Evolutionary conservation across 768 basidiomycete species (phyloP).

Genomic region (Macrocybe gigantea): DNA sequence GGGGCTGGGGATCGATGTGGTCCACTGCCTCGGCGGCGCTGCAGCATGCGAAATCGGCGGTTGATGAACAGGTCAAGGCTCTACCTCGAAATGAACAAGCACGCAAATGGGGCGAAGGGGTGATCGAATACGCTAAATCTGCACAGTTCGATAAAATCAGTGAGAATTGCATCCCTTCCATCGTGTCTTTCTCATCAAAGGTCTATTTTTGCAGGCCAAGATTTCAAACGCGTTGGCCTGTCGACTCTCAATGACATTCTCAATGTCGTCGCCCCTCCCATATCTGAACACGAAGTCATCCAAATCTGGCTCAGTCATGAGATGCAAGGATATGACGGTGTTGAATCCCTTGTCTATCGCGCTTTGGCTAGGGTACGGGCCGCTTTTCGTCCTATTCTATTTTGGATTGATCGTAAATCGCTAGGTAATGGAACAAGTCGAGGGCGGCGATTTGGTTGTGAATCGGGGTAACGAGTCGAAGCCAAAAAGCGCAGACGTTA

Average conservation of each 20-base stretch:
- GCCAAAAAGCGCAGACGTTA: slow-evolving; percentile 51
- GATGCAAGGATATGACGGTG: slow-evolving; percentile 94
- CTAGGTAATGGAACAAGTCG: slow-evolving; percentile 90
- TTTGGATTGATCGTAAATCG: not conserved
- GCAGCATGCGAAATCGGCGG: slow-evolving; percentile 80
- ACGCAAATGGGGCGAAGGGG: slow-evolving; percentile 82
- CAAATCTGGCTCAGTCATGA: slow-evolving; percentile 95
- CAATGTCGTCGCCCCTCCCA: slow-evolving; percentile 96
- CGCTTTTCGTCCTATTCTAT: not conserved
- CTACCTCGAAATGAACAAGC: slow-evolving; percentile 83
- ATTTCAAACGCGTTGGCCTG: slow-evolving; percentile 82
- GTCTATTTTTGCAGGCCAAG: slow-evolving; percentile 54
- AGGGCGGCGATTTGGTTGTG: slow-evolving; percentile 87
- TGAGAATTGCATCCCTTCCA: not conserved
- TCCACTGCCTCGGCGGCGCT: slow-evolving; percentile 78
- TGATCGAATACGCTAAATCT: slow-evolving; percentile 81
- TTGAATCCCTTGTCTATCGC: slow-evolving; percentile 90
- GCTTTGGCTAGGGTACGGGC: slow-evolving; percentile 68
- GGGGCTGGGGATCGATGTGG: slow-evolving; percentile 93
- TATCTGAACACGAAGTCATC: slow-evolving; percentile 97
- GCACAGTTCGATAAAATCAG: slow-evolving; percentile 83
- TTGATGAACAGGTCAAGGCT: slow-evolving; percentile 91
- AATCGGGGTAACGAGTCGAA: slow-evolving; percentile 76
- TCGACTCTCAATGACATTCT: slow-evolving; percentile 89
- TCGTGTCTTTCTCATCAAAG: slow-evolving; percentile 2